Evolutionary conservation across 164 flowering plant genomes (phyloP).

Genomic region (Berberis thunbergii): DNA sequence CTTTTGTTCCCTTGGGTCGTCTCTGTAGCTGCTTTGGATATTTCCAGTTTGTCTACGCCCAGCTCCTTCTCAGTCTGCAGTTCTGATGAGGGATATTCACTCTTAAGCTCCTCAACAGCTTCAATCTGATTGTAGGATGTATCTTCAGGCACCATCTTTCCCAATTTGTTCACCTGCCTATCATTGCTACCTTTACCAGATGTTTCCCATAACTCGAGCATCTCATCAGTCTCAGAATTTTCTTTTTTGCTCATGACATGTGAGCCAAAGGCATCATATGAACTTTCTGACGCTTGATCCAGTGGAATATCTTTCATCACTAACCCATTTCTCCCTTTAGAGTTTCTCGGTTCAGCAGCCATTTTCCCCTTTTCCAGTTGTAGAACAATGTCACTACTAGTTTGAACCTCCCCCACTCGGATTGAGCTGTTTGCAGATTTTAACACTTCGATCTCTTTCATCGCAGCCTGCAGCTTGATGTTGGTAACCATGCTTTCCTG

Average conservation of each 20-base stretch:
- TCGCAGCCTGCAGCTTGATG: constrained; percentile 22
- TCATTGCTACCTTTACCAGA: not conserved
- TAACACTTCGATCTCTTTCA: constrained; percentile 29
- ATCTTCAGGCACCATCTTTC: not conserved
- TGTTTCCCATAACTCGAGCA: constrained; percentile 71
- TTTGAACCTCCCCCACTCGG: constrained; percentile 8
- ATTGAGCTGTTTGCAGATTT: constrained; percentile 15
- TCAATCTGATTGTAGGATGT: not conserved
- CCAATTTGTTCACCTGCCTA: not conserved
- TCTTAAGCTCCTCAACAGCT: not conserved
- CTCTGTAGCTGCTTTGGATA: constrained; percentile 34
- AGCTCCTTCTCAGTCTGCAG: constrained; percentile 49
- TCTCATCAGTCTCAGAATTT: constrained; percentile 32
- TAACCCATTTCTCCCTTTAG: constrained; percentile 22
- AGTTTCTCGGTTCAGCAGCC: constrained; percentile 17
- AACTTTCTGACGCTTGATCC: constrained; percentile 50
- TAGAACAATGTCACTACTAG: not conserved
- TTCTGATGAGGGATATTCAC: constrained; percentile 19
- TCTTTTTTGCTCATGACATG: constrained; percentile 22
- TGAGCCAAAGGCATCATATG: constrained; percentile 14
- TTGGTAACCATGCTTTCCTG: constrained; percentile 18
- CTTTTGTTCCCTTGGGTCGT: constrained; percentile 42
- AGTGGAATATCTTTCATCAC: constrained; percentile 80
- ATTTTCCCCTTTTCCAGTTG: not conserved
- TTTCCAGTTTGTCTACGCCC: constrained; percentile 65